Base-by-base conservation (phyloP, 1,139 yeast genomes). In the Zygosaccharomyces sapae region DNA sequence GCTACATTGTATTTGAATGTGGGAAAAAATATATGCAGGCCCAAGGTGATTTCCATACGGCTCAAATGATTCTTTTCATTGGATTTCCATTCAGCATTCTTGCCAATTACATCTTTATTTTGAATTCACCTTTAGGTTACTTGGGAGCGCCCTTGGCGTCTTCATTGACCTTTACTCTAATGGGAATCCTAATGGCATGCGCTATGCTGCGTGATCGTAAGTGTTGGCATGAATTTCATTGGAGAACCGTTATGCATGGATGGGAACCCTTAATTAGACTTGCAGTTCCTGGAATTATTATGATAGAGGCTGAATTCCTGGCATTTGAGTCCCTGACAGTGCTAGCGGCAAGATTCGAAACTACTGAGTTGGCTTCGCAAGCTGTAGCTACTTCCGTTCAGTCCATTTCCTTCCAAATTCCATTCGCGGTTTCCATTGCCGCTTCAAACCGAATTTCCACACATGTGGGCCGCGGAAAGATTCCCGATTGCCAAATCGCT, bases 21-120 rank as follows among this genome's bases (percentile, higher is more conserved):
- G 73, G 74, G 0, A 72, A 72, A 50, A 63, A 74, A 47, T 72
- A 63, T 45, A 53, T 72, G 42, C 76, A 72, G 53, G 69, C 74
- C 0, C 75, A 71, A 49, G 66, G 67, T 9, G 66, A 72, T 33
- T 72, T 70, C 59, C 61, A 66, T 36, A 74, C 75, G 8, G 72
- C 71, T 9, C 74, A 74, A 20, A 66, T 70, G 44, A 68, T 70
- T 22, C 50, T 72, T 29, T 60, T 69, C 34, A 54, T 71, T 19
- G 69, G 70, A 41, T 69, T 73, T 0, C 76, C 76, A 0, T 45
- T 70, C 16, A 70, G 71, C 48, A 60, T 65, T 4, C 16, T 65
- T 1, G 49, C 71, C 46, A 71, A 70, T 50, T 69, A 69, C 46
- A 4, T 66, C 5, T 54, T 71, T n/a, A 73, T 71, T 4, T 65